These are phyloP conservation scores for Amylostereum areolatum DNA, from an alignment of 1,284 basidiomycete species.

Conservation along the genomic window DNA sequence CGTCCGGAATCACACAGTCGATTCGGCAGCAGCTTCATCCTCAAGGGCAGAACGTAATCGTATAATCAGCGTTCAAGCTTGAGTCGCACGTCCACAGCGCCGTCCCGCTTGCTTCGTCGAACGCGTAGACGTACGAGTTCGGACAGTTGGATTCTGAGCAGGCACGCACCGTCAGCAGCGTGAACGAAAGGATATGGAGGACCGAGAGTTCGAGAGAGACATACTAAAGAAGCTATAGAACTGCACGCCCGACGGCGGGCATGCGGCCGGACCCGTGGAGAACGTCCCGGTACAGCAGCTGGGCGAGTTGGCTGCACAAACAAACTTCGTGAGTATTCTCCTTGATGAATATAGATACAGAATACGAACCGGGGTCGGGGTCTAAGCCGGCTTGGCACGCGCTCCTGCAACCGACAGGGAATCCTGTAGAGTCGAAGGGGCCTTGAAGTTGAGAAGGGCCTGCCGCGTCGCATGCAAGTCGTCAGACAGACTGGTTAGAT, in stretches of 20 bases:
- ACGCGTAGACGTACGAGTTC: constrained; percentile 44
- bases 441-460: constrained; percentile 31
- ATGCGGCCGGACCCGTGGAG: constrained; percentile 32
- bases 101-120: constrained; percentile 39
- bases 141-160: constrained; percentile 37
- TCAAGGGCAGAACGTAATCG: constrained; percentile 44
- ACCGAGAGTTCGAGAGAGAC: constrained; percentile 12
- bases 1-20: no score
- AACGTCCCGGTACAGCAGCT: constrained; percentile 42
- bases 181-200: neutral
- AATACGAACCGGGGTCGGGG: constrained; percentile 24
- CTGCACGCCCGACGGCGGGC: constrained; percentile 33
- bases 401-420: constrained; percentile 37
- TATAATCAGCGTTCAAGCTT: constrained; percentile 33
- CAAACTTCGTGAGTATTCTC: neutral
- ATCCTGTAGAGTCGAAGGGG: constrained; percentile 29
- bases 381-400: constrained; percentile 35
- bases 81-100: constrained; percentile 41
- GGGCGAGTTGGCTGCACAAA: constrained; percentile 22
- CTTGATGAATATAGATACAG: neutral
- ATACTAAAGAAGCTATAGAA: constrained; percentile 43
- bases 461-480: constrained; percentile 7
- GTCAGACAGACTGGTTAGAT: neutral
- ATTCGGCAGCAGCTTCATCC: neutral
- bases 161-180: neutral